phyloP scores from a whole-genome alignment of 192 early-diverging fungal species.

The Coemansia sp. region DNA sequence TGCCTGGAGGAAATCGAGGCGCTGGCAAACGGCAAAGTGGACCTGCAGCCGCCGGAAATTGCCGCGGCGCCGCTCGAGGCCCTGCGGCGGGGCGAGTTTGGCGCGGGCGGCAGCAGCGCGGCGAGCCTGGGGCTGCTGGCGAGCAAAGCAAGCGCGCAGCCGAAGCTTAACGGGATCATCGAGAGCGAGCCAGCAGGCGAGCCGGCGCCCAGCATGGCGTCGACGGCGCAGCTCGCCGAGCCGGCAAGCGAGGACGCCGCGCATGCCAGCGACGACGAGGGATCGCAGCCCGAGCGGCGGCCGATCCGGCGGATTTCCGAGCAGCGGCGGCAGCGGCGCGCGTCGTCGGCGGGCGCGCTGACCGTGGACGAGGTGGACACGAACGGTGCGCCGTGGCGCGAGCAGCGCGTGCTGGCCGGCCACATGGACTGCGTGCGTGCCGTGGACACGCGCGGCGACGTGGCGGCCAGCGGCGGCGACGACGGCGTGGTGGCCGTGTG shows the following conservation, averaged over 20 bases:
- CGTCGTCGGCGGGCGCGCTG: conserved; percentile 3
- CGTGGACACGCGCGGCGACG: conserved; percentile 3
- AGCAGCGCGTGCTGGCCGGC: conserved; percentile 17
- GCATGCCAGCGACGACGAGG: neutral
- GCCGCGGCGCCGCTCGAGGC: neutral
- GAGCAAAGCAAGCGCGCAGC: neutral
- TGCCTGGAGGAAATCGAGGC: conserved; percentile 38
- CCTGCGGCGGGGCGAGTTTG: neutral
- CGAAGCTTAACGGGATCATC: conserved; percentile 15
- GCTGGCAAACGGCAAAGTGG: conserved; percentile 1
- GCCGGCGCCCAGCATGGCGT: conserved; percentile 1
- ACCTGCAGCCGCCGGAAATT: neutral
- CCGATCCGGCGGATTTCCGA: conserved; percentile 20
- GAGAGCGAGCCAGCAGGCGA: conserved; percentile 11
- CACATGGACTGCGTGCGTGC: conserved; percentile 43
- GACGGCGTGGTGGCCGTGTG: conserved; percentile 45
- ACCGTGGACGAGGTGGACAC: conserved; percentile 24
- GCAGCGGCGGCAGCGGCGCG: conserved; percentile 7
- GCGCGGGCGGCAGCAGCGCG: neutral
- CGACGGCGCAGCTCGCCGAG: conserved; percentile 4
- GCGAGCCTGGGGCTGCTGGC: neutral
- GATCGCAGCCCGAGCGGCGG: neutral
- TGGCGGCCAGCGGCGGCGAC: conserved; percentile 18
- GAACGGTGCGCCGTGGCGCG: neutral
- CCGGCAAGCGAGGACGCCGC: neutral